A percentile compares a stretch with the other conserved stretches of the same genome.
Conservation (phyloP, 1,284 basidiomycete genomes). For the Volvariella volvacea region DNA sequence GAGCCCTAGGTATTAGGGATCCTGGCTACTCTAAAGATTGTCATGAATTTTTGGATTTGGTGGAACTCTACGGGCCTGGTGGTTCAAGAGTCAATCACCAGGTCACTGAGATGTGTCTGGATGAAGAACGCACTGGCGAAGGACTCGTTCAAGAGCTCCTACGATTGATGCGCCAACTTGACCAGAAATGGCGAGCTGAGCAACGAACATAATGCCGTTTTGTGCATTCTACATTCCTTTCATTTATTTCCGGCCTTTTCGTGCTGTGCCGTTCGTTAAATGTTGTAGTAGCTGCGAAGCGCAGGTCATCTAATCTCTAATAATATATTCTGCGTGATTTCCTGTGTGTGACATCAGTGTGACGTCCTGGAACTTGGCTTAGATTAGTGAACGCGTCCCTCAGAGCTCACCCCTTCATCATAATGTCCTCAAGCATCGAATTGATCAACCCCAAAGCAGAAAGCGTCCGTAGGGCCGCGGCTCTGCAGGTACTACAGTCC, state of each 20-base stretch:
- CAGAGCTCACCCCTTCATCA: conserved; percentile 5
- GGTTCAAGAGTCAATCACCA: not conserved
- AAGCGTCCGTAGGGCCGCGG: conserved; percentile 87
- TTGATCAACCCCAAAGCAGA: conserved; percentile 95
- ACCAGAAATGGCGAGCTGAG: too few relatives aligned
- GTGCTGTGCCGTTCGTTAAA: too few relatives aligned
- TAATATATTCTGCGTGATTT: not conserved
- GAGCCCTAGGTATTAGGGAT: not conserved
- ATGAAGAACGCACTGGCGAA: too few relatives aligned
- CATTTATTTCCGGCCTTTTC: too few relatives aligned
- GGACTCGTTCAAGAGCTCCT: too few relatives aligned
- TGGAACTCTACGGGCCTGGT: not conserved
- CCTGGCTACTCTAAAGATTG: not conserved
- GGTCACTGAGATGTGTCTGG: too few relatives aligned
- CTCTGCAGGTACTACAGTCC: conserved; percentile 68
- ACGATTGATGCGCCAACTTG: too few relatives aligned
- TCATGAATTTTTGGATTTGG: not conserved
- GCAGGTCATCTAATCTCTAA: too few relatives aligned
- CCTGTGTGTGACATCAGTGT: not conserved
- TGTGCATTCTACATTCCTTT: too few relatives aligned
- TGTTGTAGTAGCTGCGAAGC: too few relatives aligned
- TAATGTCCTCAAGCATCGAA: conserved; percentile 79
- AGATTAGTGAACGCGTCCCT: not conserved
- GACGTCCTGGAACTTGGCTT: conserved; percentile 7
- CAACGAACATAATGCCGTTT: too few relatives aligned